Conservation (phyloP, 208 protist genomes). For the Histomonas meleagridis region DNA sequence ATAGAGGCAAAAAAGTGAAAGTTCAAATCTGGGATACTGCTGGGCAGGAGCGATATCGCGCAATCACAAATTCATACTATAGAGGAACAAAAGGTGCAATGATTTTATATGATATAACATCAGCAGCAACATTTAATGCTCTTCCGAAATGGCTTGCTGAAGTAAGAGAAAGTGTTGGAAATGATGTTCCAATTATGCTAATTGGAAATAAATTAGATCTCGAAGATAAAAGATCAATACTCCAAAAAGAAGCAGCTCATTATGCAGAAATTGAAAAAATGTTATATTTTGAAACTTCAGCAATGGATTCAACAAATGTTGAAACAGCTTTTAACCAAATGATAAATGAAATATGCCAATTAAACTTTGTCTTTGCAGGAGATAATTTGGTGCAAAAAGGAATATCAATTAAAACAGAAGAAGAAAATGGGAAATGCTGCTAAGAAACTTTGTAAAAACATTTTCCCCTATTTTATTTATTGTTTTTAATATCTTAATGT, state of each 20-base stretch:
- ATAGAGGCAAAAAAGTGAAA: background rate
- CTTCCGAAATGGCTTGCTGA: slow-evolving; percentile 40
- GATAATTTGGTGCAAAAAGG: no score
- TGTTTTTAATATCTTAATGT: no score
- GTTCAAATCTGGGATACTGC: slow-evolving; percentile 30
- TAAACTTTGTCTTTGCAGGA: no score
- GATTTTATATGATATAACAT: slow-evolving; percentile 44
- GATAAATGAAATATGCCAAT: no score
- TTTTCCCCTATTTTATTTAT: no score
- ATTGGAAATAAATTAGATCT: background rate
- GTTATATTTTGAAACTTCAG: background rate
- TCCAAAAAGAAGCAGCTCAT: background rate
- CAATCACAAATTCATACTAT: slow-evolving; percentile 40
- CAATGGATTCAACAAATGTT: background rate
- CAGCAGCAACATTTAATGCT: background rate
- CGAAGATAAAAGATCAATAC: background rate
- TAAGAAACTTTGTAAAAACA: no score
- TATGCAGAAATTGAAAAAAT: background rate
- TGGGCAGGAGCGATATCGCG: slow-evolving; percentile 42
- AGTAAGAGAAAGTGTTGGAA: slow-evolving; percentile 36
- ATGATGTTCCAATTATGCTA: background rate
- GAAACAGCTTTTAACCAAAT: no score
- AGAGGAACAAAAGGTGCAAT: slow-evolving; percentile 28
- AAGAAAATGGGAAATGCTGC: no score
- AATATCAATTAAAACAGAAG: no score